Evolutionary conservation across 2,329 filamentous ascomycete species (phyloP).

Genomic region (Calcarisporium arbuscula): DNA sequence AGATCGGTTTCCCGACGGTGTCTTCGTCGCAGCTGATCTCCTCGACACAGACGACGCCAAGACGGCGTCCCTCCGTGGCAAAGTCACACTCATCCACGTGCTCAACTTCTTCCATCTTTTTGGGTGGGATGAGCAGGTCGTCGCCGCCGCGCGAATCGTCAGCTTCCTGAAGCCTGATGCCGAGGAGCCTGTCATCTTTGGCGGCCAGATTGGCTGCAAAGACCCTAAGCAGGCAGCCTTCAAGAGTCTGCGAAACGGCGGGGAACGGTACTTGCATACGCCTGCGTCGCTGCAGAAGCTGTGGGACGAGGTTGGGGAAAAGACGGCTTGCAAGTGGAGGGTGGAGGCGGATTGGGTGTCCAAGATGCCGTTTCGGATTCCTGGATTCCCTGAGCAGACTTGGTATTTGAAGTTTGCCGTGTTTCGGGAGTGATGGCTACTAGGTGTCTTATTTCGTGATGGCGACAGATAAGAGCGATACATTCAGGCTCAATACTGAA

Average conservation of each 20-base stretch:
- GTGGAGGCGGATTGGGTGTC: conserved; percentile 27
- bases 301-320: conserved; percentile 37
- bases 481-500: too few relatives aligned
- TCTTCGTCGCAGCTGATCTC: conserved; percentile 14
- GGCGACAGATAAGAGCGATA: too few relatives aligned
- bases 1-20: conserved; percentile 9
- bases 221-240: conserved; percentile 17
- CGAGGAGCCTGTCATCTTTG: conserved; percentile 29
- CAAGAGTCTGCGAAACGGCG: conserved; percentile 32
- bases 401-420: too few relatives aligned
- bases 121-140: conserved; percentile 26
- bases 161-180: conserved; percentile 25
- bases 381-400: too few relatives aligned
- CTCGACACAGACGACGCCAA: too few relatives aligned
- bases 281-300: conserved; percentile 34
- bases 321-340: conserved; percentile 34
- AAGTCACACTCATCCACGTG: conserved; percentile 27
- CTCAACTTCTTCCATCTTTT: conserved; percentile 31
- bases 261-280: too few relatives aligned
- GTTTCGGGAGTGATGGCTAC: too few relatives aligned
- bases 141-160: conserved; percentile 23
- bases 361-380: too few relatives aligned
- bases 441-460: too few relatives aligned
- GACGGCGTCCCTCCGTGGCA: too few relatives aligned
- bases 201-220: conserved; percentile 33